Base-by-base conservation (phyloP, 768 basidiomycete genomes). In the Boletus huronensis region DNA sequence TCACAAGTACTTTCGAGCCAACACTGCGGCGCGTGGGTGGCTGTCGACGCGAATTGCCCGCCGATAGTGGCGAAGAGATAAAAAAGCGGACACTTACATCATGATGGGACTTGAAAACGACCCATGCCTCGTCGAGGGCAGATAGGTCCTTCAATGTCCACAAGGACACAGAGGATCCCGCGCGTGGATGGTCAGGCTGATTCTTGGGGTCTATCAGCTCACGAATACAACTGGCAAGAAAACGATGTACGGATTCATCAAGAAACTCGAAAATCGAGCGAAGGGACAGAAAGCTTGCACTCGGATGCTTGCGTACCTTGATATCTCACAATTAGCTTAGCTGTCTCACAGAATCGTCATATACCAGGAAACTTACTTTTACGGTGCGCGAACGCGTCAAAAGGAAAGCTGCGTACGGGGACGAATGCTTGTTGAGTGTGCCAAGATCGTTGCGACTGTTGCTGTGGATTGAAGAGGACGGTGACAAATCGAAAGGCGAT, bases 51-150 rank as follows among this genome's bases (percentile, higher is more conserved):
- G 35, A 39, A 47, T 48, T 23, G 21, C 34, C 25, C 13, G n/a
- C 51, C 9, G 19, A 31, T 21, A 46, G n/a, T 47, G 42, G n/a
- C 14, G 25, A 10, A 21, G 16, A n/a, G 25, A 38, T 1, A 17
- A 17, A 19, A 9, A 25, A 21, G 8, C 25, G 6, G 3, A 50
- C 52, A 69, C 84, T 63, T 55, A 86, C 84, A 74, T 86, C 82
- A 63, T 80, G 78, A 58, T 87, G 85, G 0, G 79, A 77, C 55
- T 67, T 68, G 68, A 84, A 85, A 9, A 85, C 78, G 1, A 79
- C 77, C 82, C 81, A 86, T 11, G 81, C 70, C 14, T 73, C 71
- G 44, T 77, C 72, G 46, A 58, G 60, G 4, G 64, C 43, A 45
- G 62, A 55, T 5, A 73, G 68, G 21, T 79, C 74, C 40, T 70